Evolutionary conservation across 331 rosid genomes (phyloP), one percentile per base, ranked within the genome.

Genomic region (Quercus phellos): DNA sequence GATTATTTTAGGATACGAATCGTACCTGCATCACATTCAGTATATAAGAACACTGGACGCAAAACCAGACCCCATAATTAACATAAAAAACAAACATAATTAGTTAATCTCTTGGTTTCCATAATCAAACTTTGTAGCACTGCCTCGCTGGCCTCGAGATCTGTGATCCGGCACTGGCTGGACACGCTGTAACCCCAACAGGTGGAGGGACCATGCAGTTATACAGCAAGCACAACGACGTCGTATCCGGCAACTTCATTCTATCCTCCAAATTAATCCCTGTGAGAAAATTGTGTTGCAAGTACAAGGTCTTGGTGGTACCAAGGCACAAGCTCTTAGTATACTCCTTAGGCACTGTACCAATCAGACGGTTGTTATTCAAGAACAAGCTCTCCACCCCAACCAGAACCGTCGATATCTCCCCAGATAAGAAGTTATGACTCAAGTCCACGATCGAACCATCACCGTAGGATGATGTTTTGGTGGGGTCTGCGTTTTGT

Each of bases 201-300:
- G 91, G 90, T 27, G 88, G 93, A 18, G 88, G 87, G 18, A 75
- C 87, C 95, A 92, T 89, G 63, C 97, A 92, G 73, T 92, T 92
- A 50, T 89, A 92, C 13, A 88, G 78, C 80, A 90, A 67, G 77
- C 97, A 92, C 55, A 92, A 64, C 68, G 93, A 80, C 80, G 85
- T 89, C 82, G 92, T 80, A 43, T 86, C 93, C 1, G 97, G 95
- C 80, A 92, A 50, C 43, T 18, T 81, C n/a, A 64, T 3, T 14
- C 85, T 85, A 14, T 19, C 19, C 5, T 72, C 70, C 32, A 86
- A 2, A 4, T 84, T 76, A 22, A 90, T 81, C 46, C 80, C 81
- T 1, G 87, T 85, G 6, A 92, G 72, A 82, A 68, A 92, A 60
- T 92, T 92, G 75, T 92, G 95, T 69, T 92, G 97, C 61, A 92